A percentile compares a stretch with the other conserved stretches of the same genome.
Conservation (phyloP, 2,329 filamentous ascomycete genomes). For the Pseudogymnoascus sp. region DNA sequence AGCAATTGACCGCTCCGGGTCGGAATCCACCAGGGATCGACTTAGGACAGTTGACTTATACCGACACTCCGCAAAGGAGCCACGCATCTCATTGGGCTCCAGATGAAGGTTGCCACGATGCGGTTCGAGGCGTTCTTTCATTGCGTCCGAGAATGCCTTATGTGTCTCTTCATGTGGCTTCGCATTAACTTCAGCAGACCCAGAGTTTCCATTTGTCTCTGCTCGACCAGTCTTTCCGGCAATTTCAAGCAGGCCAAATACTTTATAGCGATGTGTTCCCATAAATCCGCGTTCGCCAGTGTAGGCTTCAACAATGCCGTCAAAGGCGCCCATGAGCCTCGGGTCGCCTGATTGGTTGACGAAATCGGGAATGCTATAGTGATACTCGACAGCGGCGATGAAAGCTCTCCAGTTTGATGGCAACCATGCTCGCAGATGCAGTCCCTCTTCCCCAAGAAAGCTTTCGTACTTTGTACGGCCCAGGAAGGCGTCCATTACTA, state of each 20-base stretch:
- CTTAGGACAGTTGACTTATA: slow-evolving; percentile 41
- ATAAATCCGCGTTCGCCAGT: slow-evolving; percentile 49
- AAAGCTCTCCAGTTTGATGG: slow-evolving; percentile 48
- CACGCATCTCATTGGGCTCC: slow-evolving; percentile 48
- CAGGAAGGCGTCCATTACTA: slow-evolving; percentile 49
- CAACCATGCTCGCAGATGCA: slow-evolving; percentile 47
- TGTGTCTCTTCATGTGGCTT: slow-evolving; percentile 46
- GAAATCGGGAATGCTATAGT: slow-evolving; percentile 47
- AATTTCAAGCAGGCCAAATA: slow-evolving; percentile 48
- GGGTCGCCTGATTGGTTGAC: slow-evolving; percentile 44
- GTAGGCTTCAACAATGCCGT: slow-evolving; percentile 49
- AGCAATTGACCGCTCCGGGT: slow-evolving; percentile 40
- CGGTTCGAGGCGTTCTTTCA: slow-evolving; percentile 47
- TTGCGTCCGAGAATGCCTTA: slow-evolving; percentile 44
- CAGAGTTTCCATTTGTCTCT: slow-evolving; percentile 45
- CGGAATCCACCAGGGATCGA: slow-evolving; percentile 40
- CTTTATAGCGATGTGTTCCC: slow-evolving; percentile 50
- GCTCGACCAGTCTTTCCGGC: slow-evolving; percentile 47
- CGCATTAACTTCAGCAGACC: slow-evolving; percentile 34
- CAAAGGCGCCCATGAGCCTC: slow-evolving; percentile 44
- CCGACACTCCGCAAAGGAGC: slow-evolving; percentile 47
- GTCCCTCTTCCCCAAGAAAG: slow-evolving; percentile 44
- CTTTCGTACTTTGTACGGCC: slow-evolving; percentile 44
- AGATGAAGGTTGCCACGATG: slow-evolving; percentile 40
- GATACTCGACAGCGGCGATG: slow-evolving; percentile 47